phyloP scores from a whole-genome alignment of 176 grass and related monocot species.

The Oryza officinalis region DNA sequence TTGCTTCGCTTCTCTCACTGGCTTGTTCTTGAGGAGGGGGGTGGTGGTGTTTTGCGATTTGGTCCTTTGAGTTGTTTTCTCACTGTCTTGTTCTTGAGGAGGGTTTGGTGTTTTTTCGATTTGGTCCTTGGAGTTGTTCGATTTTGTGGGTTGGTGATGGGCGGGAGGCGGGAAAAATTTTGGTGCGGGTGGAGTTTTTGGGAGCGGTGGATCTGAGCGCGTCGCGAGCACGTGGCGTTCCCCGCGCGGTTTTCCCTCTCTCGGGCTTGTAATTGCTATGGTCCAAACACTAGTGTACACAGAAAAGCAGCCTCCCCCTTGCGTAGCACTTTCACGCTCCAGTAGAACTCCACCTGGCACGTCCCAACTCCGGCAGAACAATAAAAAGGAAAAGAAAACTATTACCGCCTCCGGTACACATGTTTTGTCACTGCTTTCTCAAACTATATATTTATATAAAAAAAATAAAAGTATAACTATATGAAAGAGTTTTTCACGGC shows the following conservation, averaged over 20 bases:
- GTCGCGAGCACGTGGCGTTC: conserved; percentile 45
- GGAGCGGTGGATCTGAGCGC: conserved; percentile 1
- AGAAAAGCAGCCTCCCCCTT: not conserved
- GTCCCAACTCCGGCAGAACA: too few relatives aligned
- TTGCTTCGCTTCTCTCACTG: not conserved
- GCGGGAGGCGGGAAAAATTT: conserved; percentile 60
- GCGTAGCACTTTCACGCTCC: too few relatives aligned
- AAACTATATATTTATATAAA: too few relatives aligned
- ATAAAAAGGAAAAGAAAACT: too few relatives aligned
- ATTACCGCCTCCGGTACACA: too few relatives aligned
- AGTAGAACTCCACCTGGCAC: too few relatives aligned
- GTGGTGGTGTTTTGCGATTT: conserved; percentile 4
- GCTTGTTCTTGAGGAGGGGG: not conserved
- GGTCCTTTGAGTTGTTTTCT: not conserved
- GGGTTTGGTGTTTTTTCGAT: not conserved
- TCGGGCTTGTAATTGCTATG: conserved; percentile 15
- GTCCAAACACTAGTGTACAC: conserved; percentile 15
- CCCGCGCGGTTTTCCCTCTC: conserved; percentile 38
- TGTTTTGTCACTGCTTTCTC: too few relatives aligned
- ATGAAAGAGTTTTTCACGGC: too few relatives aligned
- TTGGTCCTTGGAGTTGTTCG: not conserved
- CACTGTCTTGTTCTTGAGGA: not conserved
- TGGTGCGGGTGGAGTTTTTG: not conserved
- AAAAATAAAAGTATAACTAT: too few relatives aligned
- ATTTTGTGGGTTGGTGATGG: not conserved